Evolutionary conservation across 2,329 filamentous ascomycete genomes (phyloP).

Genomic region (Tolypocladium ophioglossoides): DNA sequence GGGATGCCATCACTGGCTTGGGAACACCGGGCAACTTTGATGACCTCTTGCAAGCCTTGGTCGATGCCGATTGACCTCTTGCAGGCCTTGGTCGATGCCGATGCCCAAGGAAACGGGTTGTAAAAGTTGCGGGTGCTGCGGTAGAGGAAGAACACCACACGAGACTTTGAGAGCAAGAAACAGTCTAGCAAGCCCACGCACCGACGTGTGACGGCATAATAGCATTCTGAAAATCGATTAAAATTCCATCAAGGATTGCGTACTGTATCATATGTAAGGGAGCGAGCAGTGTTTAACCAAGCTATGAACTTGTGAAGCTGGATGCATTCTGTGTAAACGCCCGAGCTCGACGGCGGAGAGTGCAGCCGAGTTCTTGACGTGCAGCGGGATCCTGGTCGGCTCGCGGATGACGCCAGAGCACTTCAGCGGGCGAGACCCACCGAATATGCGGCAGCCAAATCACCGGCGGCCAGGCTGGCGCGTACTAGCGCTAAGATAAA

Average conservation of each 20-base stretch:
- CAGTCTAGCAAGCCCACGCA: not conserved
- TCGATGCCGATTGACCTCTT: constrained; percentile 19
- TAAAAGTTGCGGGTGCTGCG: not conserved
- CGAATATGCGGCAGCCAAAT: not conserved
- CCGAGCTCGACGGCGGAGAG: too few relatives aligned
- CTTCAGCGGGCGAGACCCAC: not conserved
- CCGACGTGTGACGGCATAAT: not conserved
- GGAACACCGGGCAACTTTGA: constrained; percentile 34
- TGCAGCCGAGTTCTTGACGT: not conserved
- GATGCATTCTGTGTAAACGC: too few relatives aligned
- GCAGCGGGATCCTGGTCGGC: not conserved
- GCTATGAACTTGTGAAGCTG: too few relatives aligned
- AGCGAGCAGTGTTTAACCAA: not conserved
- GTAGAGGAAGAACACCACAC: not conserved
- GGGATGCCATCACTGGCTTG: constrained; percentile 39
- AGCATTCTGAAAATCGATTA: not conserved
- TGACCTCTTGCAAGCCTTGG: constrained; percentile 22
- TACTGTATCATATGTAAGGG: not conserved
- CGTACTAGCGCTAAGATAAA: not conserved
- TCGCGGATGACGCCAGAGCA: not conserved
- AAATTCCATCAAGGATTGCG: too few relatives aligned
- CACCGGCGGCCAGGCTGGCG: not conserved
- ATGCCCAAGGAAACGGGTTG: constrained; percentile 1
- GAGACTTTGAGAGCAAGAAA: not conserved
- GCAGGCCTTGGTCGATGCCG: constrained; percentile 19